These are phyloP conservation scores for Rhodotorula kratochvilovae DNA, from an alignment of 768 basidiomycete species.

Conservation along the genomic window DNA sequence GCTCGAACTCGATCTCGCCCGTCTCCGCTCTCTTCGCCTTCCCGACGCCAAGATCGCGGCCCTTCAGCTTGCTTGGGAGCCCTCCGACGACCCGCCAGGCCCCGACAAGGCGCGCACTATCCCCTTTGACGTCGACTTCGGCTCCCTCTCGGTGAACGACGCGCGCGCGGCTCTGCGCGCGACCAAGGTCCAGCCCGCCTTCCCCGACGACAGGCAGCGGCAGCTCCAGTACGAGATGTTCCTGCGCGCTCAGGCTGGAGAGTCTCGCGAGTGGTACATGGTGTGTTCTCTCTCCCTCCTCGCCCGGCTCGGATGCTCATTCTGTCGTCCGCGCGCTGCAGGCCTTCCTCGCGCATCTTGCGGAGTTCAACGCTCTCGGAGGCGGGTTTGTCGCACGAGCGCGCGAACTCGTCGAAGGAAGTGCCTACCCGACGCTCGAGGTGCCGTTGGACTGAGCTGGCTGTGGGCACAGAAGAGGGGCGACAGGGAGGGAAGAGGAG, in stretches of 20 bases:
- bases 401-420: too few species aligned
- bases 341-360: conserved; percentile 2
- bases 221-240: conserved; percentile 3
- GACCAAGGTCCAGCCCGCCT: background rate
- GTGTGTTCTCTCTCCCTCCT: background rate
- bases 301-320: too few species aligned
- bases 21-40: background rate
- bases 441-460: too few species aligned
- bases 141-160: background rate
- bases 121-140: background rate
- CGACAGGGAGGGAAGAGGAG: too few species aligned
- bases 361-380: conserved; percentile 11
- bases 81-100: background rate
- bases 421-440: too few species aligned
- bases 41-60: background rate
- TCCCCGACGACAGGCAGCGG: background rate
- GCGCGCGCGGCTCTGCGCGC: background rate
- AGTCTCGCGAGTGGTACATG: conserved; percentile 3
- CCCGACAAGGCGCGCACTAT: background rate
- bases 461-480: too few species aligned
- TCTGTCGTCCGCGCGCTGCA: background rate
- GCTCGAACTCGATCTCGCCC: too few species aligned
- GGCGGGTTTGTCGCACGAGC: too few species aligned
- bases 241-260: conserved; percentile 6
- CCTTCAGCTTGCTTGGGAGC: background rate